Evolutionary conservation across 2,329 filamentous ascomycete genomes (phyloP), one percentile per base, ranked within the genome.

Genomic region (Bipolaris gigantea): DNA sequence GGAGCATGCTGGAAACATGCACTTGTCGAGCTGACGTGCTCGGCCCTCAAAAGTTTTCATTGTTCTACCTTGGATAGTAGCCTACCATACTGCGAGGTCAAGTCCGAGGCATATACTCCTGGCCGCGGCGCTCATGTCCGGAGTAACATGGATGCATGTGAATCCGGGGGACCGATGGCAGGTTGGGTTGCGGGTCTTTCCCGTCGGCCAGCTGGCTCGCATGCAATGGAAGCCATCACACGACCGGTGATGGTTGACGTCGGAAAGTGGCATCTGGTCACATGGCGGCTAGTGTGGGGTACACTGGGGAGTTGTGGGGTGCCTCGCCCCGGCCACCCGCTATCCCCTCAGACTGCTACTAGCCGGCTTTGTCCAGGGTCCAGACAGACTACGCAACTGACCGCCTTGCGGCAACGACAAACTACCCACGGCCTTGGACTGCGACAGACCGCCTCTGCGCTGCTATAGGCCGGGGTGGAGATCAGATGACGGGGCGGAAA

Each of bases 381-480:
- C 21, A 36, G 19, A 19, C 33, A 13, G 16, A 15, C 19, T 10
- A 15, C 30, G 27, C 4, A n/a, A 13, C 33, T 36, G 32, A 35
- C 43, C 32, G 33, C 43, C 32, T 9, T 25, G 39, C 38, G 19
- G 16, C 18, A 38, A 48, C 45, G 33, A 40, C 38, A 33, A 38
- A 53, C 23, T 43, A 40, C 38, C 25, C 7, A n/a, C 18, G 30
- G 47, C 27, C 32, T 30, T 21, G 4, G 13, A 5, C 32, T n/a
- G 35, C 11, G 21, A 10, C 33, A 32, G 19, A 8, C n/a, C 36
- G 2, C 30, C 18, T 32, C 15, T 16, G 16, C 35, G 11, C 15
- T 49, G n/a, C 40, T 23, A 56, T 52, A 56, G 53, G 56, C 18
- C 32, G 23, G 4, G n/a, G 21, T 43, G 40, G 42, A 43, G 33